phyloP scores from a whole-genome alignment of 2,329 filamentous ascomycete genomes.

The Hypocreales sp. region DNA sequence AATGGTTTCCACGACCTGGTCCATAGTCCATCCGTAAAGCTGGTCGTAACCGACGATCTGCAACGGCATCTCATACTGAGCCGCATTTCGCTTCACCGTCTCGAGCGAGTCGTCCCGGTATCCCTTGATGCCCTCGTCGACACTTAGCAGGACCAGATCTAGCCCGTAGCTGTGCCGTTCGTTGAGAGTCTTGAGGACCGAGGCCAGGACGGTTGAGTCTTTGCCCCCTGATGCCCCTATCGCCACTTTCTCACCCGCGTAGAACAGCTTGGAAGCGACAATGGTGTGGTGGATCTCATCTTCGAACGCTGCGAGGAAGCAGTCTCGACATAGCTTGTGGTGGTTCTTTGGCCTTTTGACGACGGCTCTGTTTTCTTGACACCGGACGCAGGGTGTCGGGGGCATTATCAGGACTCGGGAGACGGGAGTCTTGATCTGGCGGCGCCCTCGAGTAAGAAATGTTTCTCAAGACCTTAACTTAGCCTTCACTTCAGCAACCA shows the following conservation, averaged over 20 bases:
- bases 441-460: no score
- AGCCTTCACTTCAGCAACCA: no score
- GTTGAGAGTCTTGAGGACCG: conserved; percentile 87
- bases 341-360: conserved; percentile 93
- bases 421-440: no score
- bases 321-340: conserved; percentile 78
- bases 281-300: conserved; percentile 91
- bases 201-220: conserved; percentile 90
- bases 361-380: conserved; percentile 61
- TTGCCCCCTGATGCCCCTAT: conserved; percentile 96
- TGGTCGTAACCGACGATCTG: conserved; percentile 89
- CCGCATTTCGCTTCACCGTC: conserved; percentile 86
- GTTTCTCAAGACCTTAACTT: no score
- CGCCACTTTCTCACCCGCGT: conserved; percentile 69
- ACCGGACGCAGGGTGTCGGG: conserved; percentile 60
- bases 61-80: conserved; percentile 80
- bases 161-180: conserved; percentile 77
- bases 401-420: no score
- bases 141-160: conserved; percentile 72
- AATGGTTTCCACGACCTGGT: conserved; percentile 89
- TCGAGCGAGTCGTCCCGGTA: conserved; percentile 93
- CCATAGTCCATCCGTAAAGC: conserved; percentile 98
- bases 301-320: conserved; percentile 81
- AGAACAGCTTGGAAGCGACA: conserved; percentile 64
- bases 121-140: conserved; percentile 94